A percentile compares a stretch with the other conserved stretches of the same genome.
These are phyloP conservation scores for Metschnikowia arizonensis DNA, from an alignment of 805 yeast genomes.

Conservation along the genomic window DNA sequence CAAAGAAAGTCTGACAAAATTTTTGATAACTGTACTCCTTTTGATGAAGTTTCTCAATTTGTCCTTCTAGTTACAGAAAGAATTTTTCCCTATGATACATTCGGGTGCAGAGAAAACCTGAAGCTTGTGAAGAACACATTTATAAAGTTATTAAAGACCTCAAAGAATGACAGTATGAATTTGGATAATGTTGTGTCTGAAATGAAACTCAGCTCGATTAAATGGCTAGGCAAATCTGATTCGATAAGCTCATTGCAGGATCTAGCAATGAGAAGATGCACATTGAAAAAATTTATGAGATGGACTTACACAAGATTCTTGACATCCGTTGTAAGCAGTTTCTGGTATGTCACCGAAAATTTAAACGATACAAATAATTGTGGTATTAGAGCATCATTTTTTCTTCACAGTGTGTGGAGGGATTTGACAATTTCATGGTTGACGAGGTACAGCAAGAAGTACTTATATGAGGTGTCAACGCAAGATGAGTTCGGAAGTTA, in stretches of 20 bases:
- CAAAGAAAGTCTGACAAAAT: conserved; percentile 21
- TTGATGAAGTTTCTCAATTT: conserved; percentile 38
- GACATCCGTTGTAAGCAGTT: conserved; percentile 43
- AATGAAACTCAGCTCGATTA: conserved; percentile 42
- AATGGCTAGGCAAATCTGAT: conserved; percentile 49
- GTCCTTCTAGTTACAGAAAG: conserved; percentile 41
- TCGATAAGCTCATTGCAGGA: conserved; percentile 39
- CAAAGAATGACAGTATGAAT: conserved; percentile 31
- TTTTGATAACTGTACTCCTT: conserved; percentile 29
- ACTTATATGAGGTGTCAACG: conserved; percentile 23
- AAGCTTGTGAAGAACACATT: conserved; percentile 5
- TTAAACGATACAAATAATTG: background rate
- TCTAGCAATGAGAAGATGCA: conserved; percentile 28
- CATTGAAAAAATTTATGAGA: conserved; percentile 40
- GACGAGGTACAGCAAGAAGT: conserved; percentile 36
- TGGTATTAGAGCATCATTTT: conserved; percentile 41
- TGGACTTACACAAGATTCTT: conserved; percentile 58
- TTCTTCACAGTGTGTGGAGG: conserved; percentile 58
- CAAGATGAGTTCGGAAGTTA: background rate
- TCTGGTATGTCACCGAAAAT: conserved; percentile 65
- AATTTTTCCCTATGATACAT: conserved; percentile 46
- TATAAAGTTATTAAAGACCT: conserved; percentile 3
- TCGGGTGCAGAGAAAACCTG: conserved; percentile 50
- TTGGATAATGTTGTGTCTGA: conserved; percentile 29
- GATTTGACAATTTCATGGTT: conserved; percentile 40